Evolutionary conservation across 179 eudicot genomes (phyloP), one percentile per base, ranked within the genome.

Genomic region (Silene noctiflora): DNA sequence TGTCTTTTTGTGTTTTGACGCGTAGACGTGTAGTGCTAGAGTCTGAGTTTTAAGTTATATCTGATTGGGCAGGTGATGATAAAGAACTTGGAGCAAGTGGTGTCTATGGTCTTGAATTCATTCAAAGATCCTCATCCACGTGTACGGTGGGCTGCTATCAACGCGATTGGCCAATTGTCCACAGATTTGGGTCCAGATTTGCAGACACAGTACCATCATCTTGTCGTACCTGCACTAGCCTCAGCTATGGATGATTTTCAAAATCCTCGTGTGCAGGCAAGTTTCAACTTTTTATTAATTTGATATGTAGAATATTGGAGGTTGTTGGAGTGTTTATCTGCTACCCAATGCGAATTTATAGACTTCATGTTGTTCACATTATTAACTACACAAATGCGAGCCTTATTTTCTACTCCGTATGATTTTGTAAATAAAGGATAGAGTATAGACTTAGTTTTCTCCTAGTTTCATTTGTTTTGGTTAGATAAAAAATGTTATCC

Each of bases 71-170:
- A 92, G 97, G 99, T 95, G 76, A 92, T 95, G 99, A 71, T 84
- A 27, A 95, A 88, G 77, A 93, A 87, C 78, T 80, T 95, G 87
- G 97, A 92, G 82, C 92, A 87, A 86, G 89, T 95, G 35, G 88
- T 95, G 77, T 84, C 77, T 73, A 95, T 95, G 99, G 92, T 95
- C 14, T 77, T 95, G 86, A 88, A 72, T 74, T 95, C 97, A 8
- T 92, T 92, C 73, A 91, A 91, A 83, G 93, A 92, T 84, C 97
- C 95, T 61, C 97, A 95, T 71, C 91, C 99, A 16, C 90, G 99
- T n/a, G 99, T 87, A 56, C 83, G 97, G 56, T 95, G 99, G 98
- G 97, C 99, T 12, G 97, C 99, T 74, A 92, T 95, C 81, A 95
- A 95, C 84, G 98, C 99, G 13, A 86, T 95, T 81, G 99, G 99